Evolutionary conservation across 192 early-diverging fungal genomes (phyloP), one percentile per base, ranked within the genome.

Genomic region (Thamnidium elegans): DNA sequence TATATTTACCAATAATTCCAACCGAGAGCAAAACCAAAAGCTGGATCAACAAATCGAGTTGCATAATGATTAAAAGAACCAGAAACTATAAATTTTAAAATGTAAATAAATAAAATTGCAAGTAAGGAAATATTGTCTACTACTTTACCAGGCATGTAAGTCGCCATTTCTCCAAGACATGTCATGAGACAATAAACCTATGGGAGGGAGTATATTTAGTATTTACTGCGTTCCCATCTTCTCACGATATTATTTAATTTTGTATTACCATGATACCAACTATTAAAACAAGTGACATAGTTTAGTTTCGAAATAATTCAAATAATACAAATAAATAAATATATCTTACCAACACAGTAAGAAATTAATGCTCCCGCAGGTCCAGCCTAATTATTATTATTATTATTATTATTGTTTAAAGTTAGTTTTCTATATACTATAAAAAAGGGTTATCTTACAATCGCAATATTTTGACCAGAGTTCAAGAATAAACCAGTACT

Each of bases 81-180:
- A 21, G 88, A 78, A 3, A 87, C 70, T 20, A 48, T 32, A 34
- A 45, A 26, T 9, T 39, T 1, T 15, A 20, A 20, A n/a, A 42
- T 43, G 34, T 26, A 9, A 26, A 26, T 21, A 23, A 30, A 30
- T 10, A 17, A 30, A 11, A 31, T 46, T 19, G 26, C 3, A 26
- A 3, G 26, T 26, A 26, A 26, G 26, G 26, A 11, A 14, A 48
- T 43, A 10, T 30, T n/a, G 15, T 20, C 48, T 5, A 19, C 21
- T 55, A 19, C 21, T 55, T 63, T 66, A 58, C 63, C 82, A n/a
- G 92, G 92, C 46, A 94, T 84, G 17, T 85, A 83, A 7, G 92
- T 85, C 1, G 91, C 87, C 87, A 94, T 87, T 65, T 94, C 92
- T 55, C 87, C 90, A 63, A 94, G 78, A 63, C 83, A 87, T 21